Percentiles rank a stretch among this genome's conserved stretches.
phyloP scores from a whole-genome alignment of 805 yeast species.

The Monosporozyma yasuniensis region DNA sequence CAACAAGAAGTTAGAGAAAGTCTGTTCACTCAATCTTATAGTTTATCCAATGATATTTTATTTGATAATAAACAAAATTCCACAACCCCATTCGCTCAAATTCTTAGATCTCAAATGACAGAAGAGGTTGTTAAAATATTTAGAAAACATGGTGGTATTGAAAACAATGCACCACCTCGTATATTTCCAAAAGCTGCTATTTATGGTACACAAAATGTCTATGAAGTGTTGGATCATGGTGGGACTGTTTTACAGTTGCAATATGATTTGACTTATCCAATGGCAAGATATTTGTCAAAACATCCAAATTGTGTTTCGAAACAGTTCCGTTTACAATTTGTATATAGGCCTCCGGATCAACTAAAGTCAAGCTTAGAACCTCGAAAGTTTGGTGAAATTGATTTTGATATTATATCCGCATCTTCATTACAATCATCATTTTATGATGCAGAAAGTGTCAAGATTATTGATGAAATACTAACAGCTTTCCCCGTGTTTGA shows the following conservation, averaged over 20 bases:
- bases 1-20: constrained; percentile 85
- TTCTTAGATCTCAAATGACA: constrained; percentile 52
- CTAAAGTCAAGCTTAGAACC: constrained; percentile 58
- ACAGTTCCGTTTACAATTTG: constrained; percentile 68
- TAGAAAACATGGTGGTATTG: constrained; percentile 78
- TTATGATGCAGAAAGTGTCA: constrained; percentile 83
- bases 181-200: constrained; percentile 79
- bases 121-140: constrained; percentile 56
- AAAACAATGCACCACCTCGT: constrained; percentile 52
- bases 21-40: constrained; percentile 75
- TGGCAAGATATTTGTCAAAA: constrained; percentile 76
- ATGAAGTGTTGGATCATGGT: constrained; percentile 72
- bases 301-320: constrained; percentile 40
- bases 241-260: constrained; percentile 88
- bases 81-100: constrained; percentile 37
- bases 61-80: constrained; percentile 46
- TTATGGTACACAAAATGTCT: constrained; percentile 55
- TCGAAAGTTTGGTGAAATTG: constrained; percentile 67
- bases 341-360: constrained; percentile 58
- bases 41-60: constrained; percentile 73
- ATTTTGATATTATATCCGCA: constrained; percentile 67
- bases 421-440: constrained; percentile 40
- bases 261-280: constrained; percentile 81
- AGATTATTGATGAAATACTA: constrained; percentile 69
- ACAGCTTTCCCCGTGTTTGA: constrained; percentile 58